phyloP scores from a whole-genome alignment of 139 green algal species.

The Chlamydomonas incerta region DNA sequence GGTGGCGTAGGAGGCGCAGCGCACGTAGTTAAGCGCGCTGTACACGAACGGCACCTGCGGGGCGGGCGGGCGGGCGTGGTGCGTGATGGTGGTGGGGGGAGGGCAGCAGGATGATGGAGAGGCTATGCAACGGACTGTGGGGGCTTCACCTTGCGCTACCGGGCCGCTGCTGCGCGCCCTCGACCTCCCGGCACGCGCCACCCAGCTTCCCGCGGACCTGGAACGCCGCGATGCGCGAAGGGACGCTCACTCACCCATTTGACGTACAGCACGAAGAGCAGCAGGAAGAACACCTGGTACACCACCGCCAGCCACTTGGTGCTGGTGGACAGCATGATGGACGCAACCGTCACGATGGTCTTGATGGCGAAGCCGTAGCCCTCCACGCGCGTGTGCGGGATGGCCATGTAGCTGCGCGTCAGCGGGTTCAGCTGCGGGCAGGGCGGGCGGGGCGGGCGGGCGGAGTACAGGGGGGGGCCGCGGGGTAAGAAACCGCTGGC shows the following conservation, averaged over 20 bases:
- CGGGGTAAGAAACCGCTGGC: no score
- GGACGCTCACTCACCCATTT: constrained; percentile 28
- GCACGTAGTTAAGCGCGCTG: constrained; percentile 17
- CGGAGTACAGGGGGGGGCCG: no score
- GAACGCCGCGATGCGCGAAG: background rate
- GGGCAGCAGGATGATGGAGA: background rate
- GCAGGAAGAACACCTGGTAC: background rate
- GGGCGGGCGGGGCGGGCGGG: no score
- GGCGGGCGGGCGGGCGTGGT: background rate
- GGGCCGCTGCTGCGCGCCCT: no score
- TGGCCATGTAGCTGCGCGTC: constrained; percentile 30
- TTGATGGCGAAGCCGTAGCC: constrained; percentile 6
- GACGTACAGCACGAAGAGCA: background rate
- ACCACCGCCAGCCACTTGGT: constrained; percentile 6
- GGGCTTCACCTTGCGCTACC: no score
- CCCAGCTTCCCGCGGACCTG: no score
- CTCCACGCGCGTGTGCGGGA: background rate
- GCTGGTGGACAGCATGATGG: background rate
- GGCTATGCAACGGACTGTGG: background rate
- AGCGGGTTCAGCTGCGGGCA: constrained; percentile 16
- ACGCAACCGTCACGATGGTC: background rate
- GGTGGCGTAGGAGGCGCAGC: background rate
- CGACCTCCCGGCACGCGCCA: no score
- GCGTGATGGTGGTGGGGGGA: background rate
- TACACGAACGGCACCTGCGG: constrained; percentile 22